These are phyloP conservation scores for Phoma sp. DNA, from an alignment of 2,329 filamentous ascomycete genomes.

Conservation along the genomic window DNA sequence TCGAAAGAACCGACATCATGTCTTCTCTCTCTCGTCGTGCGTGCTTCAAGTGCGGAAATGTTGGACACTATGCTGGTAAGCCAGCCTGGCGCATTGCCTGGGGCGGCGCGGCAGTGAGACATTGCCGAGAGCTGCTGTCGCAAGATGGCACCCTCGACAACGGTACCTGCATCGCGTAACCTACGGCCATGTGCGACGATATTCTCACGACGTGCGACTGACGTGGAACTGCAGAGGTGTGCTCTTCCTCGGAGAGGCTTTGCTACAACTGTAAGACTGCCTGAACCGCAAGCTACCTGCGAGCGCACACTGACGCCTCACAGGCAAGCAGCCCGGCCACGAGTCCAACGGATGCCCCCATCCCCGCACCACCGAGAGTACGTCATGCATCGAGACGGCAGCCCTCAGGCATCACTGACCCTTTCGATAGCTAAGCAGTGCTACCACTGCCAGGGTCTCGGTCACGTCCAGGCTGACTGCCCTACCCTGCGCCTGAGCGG, in stretches of 20 bases:
- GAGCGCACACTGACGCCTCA: conserved; percentile 16
- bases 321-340: conserved; percentile 88
- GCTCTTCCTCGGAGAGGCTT: conserved; percentile 95
- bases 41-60: conserved; percentile 62
- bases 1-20: conserved; percentile 51
- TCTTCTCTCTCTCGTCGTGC: conserved; percentile 61
- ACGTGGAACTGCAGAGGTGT: conserved; percentile 71
- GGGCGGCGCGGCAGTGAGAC: conserved; percentile 29
- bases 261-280: conserved; percentile 93
- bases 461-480: conserved; percentile 98
- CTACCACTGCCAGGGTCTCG: conserved; percentile 98
- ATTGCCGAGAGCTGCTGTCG: conserved; percentile 20
- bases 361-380: conserved; percentile 91
- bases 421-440: conserved; percentile 83
- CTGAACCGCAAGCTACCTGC: conserved; percentile 2
- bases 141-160: conserved; percentile 15
- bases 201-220: conserved; percentile 23
- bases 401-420: conserved; percentile 2
- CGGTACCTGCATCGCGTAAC: conserved; percentile 29
- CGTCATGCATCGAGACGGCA: conserved; percentile 39
- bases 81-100: conserved; percentile 22
- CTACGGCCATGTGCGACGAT: conserved; percentile 15
- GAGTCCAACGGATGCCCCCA: conserved; percentile 98
- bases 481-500: conserved; percentile 91
- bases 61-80: conserved; percentile 61